Percentiles rank a stretch among this genome's conserved stretches.
Evolutionary conservation across 352 stramenopile species (phyloP).

Genomic region (Phytophthora aleatoria): DNA sequence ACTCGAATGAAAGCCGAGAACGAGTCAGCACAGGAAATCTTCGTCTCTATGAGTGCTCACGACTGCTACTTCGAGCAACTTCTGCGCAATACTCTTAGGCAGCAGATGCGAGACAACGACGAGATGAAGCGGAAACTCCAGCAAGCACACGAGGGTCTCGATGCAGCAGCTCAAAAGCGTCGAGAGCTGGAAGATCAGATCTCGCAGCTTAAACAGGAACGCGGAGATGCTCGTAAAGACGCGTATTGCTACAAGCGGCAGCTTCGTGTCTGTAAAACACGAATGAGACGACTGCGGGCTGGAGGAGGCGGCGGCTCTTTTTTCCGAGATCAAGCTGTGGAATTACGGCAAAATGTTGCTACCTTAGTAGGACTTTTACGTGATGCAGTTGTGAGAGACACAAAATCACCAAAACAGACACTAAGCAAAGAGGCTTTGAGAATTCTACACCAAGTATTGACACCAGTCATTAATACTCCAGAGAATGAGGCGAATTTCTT

Average conservation of each 20-base stretch:
- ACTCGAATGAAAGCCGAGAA: slow-evolving; percentile 64
- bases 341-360: slow-evolving; percentile 44
- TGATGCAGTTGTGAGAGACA: slow-evolving; percentile 56
- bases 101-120: slow-evolving; percentile 47
- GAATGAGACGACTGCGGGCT: slow-evolving; percentile 36
- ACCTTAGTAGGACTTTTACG: slow-evolving; percentile 48
- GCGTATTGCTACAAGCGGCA: slow-evolving; percentile 64
- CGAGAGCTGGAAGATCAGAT: slow-evolving; percentile 44
- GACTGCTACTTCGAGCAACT: slow-evolving; percentile 64
- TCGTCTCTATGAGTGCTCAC: slow-evolving; percentile 60
- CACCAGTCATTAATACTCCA: slow-evolving; percentile 6
- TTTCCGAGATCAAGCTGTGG: slow-evolving; percentile 48
- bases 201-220: slow-evolving; percentile 51
- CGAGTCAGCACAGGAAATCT: slow-evolving; percentile 59
- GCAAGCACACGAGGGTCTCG: slow-evolving; percentile 32
- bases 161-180: slow-evolving; percentile 39
- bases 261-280: slow-evolving; percentile 51
- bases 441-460: slow-evolving; percentile 34
- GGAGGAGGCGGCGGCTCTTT: slow-evolving; percentile 39
- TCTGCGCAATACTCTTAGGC: slow-evolving; percentile 47
- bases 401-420: slow-evolving; percentile 61
- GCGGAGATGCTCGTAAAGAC: slow-evolving; percentile 60
- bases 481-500: slow-evolving; percentile 6
- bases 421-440: slow-evolving; percentile 59
- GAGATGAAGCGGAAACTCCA: slow-evolving; percentile 35